Conservation (phyloP, 2,329 filamentous ascomycete genomes). For the Penicillium sp. region DNA sequence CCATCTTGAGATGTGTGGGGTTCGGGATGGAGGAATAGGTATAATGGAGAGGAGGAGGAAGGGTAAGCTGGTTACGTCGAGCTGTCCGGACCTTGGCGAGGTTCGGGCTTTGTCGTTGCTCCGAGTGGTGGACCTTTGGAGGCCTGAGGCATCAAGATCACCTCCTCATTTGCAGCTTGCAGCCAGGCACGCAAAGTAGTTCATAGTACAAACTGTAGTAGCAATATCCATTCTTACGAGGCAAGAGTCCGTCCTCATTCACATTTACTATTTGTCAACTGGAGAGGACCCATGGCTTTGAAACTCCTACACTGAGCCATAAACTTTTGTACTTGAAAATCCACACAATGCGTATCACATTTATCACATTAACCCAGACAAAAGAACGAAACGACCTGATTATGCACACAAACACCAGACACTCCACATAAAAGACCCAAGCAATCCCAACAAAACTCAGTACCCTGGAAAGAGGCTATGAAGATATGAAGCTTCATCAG, state of each 20-base stretch:
- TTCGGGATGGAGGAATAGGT: slow-evolving; percentile 11
- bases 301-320: neutral
- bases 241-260: neutral
- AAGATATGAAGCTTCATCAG: neutral
- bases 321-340: neutral
- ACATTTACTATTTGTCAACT: neutral
- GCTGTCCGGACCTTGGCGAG: slow-evolving; percentile 19
- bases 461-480: neutral
- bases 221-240: neutral
- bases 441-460: neutral
- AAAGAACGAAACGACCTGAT: slow-evolving; percentile 20
- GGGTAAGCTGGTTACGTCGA: slow-evolving; percentile 19
- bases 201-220: too few species aligned
- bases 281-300: neutral
- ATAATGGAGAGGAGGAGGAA: slow-evolving; percentile 13
- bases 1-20: slow-evolving; percentile 39
- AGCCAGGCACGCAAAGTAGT: too few species aligned
- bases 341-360: slow-evolving; percentile 28
- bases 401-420: slow-evolving; percentile 28
- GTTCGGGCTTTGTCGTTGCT: slow-evolving; percentile 21
- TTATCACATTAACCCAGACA: slow-evolving; percentile 19
- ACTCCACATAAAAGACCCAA: slow-evolving; percentile 12
- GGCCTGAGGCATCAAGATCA: slow-evolving; percentile 36
- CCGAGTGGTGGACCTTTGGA: slow-evolving; percentile 10
- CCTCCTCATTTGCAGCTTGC: slow-evolving; percentile 4